Conservation (phyloP, 345 rosid species). For the Passiflora organensis region DNA sequence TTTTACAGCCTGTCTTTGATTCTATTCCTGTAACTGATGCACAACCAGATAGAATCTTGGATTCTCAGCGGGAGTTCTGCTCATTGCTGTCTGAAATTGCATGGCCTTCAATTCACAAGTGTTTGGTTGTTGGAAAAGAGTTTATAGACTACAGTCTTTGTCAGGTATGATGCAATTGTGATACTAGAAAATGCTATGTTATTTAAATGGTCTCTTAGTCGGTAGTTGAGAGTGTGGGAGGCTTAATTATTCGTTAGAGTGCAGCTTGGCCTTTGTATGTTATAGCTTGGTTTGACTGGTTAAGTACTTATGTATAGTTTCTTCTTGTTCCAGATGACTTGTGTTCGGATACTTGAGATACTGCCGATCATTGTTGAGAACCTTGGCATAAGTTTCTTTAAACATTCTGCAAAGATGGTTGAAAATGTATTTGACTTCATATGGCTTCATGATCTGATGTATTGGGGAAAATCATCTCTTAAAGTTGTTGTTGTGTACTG, state of each 20-base stretch:
- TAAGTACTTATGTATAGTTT: slow-evolving; percentile 8
- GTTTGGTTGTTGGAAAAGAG: slow-evolving; percentile 75
- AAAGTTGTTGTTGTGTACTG: slow-evolving; percentile 77
- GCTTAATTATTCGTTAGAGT: not conserved
- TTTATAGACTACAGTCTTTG: slow-evolving; percentile 64
- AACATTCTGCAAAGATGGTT: slow-evolving; percentile 25
- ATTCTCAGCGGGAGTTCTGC: slow-evolving; percentile 43
- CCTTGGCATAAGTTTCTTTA: slow-evolving; percentile 32
- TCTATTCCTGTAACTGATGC: slow-evolving; percentile 31
- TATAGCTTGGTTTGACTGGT: slow-evolving; percentile 4
- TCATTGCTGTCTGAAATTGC: slow-evolving; percentile 48
- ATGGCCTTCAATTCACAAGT: slow-evolving; percentile 64
- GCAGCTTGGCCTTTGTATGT: not conserved
- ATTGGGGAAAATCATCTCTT: slow-evolving; percentile 90
- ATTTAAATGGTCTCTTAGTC: not conserved
- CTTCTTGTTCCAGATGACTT: slow-evolving; percentile 70
- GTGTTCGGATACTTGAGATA: slow-evolving; percentile 85
- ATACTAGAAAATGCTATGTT: not conserved
- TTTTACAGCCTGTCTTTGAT: slow-evolving; percentile 55
- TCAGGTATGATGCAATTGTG: slow-evolving; percentile 51
- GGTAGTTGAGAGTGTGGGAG: not conserved
- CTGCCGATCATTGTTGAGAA: slow-evolving; percentile 65
- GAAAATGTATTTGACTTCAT: slow-evolving; percentile 39
- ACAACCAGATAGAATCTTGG: slow-evolving; percentile 27
- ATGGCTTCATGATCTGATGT: slow-evolving; percentile 88